A percentile compares a stretch with the other conserved stretches of the same genome.
Evolutionary conservation across 2,329 filamentous ascomycete genomes (phyloP).

Genomic region (Fusarium torulosum): DNA sequence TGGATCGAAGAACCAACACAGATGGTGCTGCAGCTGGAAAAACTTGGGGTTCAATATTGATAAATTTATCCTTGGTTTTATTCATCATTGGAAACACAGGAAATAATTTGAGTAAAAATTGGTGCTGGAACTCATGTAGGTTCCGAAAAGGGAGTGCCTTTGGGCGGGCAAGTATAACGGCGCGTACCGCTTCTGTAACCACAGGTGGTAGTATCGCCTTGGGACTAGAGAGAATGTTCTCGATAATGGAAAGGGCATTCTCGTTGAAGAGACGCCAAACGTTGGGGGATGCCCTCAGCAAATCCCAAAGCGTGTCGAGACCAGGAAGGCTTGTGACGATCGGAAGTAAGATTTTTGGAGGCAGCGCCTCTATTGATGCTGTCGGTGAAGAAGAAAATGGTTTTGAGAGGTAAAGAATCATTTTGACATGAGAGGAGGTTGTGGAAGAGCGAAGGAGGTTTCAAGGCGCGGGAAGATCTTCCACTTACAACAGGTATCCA

Average conservation of each 20-base stretch:
- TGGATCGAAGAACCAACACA: slow-evolving; percentile 23
- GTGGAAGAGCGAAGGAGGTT: too few species aligned
- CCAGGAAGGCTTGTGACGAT: slow-evolving; percentile 24
- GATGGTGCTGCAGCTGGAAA: slow-evolving; percentile 1
- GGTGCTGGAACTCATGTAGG: slow-evolving; percentile 2
- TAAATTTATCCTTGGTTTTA: background rate
- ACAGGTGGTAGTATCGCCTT: slow-evolving; percentile 14
- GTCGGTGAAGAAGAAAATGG: background rate
- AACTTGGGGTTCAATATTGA: background rate
- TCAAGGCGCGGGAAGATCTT: too few species aligned
- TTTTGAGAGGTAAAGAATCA: background rate
- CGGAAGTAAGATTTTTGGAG: slow-evolving; percentile 23
- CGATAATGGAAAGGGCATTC: slow-evolving; percentile 10
- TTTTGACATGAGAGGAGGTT: background rate
- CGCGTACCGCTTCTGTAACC: slow-evolving; percentile 14
- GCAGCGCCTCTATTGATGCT: slow-evolving; percentile 23
- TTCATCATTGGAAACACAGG: background rate
- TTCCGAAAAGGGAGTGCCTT: slow-evolving; percentile 20
- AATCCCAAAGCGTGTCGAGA: slow-evolving; percentile 33
- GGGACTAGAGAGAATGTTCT: slow-evolving; percentile 23
- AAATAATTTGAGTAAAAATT: slow-evolving; percentile 4
- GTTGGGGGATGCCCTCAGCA: slow-evolving; percentile 27
- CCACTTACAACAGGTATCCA: too few species aligned
- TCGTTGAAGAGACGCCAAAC: slow-evolving; percentile 23
- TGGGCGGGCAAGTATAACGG: slow-evolving; percentile 20